Evolutionary conservation across 2,329 filamentous ascomycete genomes (phyloP).

Genomic region (Rosellinia necatrix): DNA sequence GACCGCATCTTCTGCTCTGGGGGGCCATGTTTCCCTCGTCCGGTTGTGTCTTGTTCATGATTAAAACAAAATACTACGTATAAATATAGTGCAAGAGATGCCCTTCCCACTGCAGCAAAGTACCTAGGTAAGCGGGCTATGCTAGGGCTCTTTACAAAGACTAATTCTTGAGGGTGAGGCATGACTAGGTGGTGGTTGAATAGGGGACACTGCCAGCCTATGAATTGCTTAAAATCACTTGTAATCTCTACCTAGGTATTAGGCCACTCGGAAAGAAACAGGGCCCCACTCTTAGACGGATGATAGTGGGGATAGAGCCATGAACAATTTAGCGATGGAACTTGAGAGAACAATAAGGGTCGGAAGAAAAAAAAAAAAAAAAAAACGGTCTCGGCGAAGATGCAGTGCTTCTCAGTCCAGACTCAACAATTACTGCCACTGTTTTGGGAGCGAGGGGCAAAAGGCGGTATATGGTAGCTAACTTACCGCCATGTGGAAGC

Average conservation of each 20-base stretch:
- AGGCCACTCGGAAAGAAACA: constrained; percentile 14
- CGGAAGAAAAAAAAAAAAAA: too few species aligned
- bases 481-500: background rate
- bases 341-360: constrained; percentile 22
- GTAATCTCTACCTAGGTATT: background rate
- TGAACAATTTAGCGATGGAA: constrained; percentile 28
- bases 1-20: too few species aligned
- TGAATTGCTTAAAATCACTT: background rate
- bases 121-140: too few species aligned
- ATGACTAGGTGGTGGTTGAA: too few species aligned
- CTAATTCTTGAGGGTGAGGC: background rate
- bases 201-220: too few species aligned
- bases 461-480: background rate
- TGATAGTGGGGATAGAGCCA: constrained; percentile 30
- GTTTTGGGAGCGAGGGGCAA: too few species aligned
- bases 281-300: constrained; percentile 26
- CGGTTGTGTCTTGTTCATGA: background rate
- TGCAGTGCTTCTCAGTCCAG: too few species aligned
- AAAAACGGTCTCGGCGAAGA: background rate
- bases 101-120: too few species aligned
- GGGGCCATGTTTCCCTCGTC: background rate
- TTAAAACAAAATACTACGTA: background rate
- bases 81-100: too few species aligned
- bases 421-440: constrained; percentile 7
- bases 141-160: constrained; percentile 6